Evolutionary conservation across 192 early-diverging fungal species (phyloP).

Genomic region (Coemansia sp.): DNA sequence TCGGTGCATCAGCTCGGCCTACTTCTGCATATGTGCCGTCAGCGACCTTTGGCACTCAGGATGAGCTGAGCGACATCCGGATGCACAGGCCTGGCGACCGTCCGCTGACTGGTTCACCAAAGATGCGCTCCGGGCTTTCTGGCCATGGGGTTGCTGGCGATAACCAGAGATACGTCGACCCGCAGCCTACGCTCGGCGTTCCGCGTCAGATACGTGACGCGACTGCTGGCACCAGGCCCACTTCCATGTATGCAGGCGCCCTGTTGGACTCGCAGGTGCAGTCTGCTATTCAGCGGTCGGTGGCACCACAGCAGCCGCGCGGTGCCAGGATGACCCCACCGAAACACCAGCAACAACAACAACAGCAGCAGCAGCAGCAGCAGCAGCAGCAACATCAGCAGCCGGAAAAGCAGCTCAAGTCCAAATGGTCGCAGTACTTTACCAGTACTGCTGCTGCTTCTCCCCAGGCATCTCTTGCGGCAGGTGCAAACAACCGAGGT

Average conservation of each 20-base stretch:
- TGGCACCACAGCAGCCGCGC: conserved; percentile 11
- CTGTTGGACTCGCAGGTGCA: conserved; percentile 36
- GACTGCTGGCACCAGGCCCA: conserved; percentile 21
- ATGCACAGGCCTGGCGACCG: conserved; percentile 5
- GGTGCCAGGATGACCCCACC: neutral
- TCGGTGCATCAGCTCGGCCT: neutral
- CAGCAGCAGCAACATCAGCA: conserved; percentile 12
- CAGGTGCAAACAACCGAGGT: neutral
- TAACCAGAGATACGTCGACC: neutral
- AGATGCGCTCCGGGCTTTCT: neutral
- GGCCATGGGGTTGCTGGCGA: neutral
- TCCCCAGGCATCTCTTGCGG: conserved; percentile 5
- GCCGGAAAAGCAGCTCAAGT: conserved; percentile 13
- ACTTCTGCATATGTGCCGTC: conserved; percentile 14
- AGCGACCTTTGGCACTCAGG: conserved; percentile 19
- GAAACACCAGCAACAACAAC: neutral
- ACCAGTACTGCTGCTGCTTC: conserved; percentile 29
- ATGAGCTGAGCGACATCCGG: neutral
- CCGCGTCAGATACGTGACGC: conserved; percentile 38
- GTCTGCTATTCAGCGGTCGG: conserved; percentile 43
- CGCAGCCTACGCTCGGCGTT: conserved; percentile 2
- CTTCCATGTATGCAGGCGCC: conserved; percentile 38
- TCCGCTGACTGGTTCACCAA: conserved; percentile 25
- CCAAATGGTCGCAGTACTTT: conserved; percentile 55
- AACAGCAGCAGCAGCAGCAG: too few relatives aligned